Conservation (phyloP, 1,139 yeast species). For the Eremothecium sinecaudum region DNA sequence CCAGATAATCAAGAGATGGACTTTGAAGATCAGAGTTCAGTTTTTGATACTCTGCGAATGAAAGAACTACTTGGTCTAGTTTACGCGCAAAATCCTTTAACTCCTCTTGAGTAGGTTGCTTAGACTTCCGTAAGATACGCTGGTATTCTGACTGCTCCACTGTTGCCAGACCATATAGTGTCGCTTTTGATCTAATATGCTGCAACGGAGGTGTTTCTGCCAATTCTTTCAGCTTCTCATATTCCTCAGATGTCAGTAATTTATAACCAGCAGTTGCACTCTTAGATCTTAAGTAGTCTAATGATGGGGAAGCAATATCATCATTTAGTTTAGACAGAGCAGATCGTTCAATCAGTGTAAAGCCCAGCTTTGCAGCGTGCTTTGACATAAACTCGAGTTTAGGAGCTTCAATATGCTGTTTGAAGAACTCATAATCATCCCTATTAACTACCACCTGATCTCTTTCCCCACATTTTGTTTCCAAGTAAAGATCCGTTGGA, state of each 20-base stretch:
- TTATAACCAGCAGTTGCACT: constrained; percentile 25
- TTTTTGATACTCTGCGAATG: constrained; percentile 1
- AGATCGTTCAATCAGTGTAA: neutral
- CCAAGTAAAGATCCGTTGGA: constrained; percentile 22
- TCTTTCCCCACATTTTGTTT: constrained; percentile 28
- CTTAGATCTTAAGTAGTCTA: constrained; percentile 21
- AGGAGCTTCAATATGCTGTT: constrained; percentile 7
- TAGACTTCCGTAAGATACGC: neutral
- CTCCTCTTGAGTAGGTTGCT: constrained; percentile 4
- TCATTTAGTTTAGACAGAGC: constrained; percentile 5
- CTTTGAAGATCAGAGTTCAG: neutral
- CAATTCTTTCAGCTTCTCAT: constrained; percentile 23
- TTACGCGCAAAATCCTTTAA: constrained; percentile 3
- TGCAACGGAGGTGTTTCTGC: constrained; percentile 24
- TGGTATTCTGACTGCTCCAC: constrained; percentile 13
- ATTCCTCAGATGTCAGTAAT: constrained; percentile 27
- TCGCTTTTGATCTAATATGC: neutral
- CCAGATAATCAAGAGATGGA: constrained; percentile 9
- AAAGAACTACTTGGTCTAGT: neutral
- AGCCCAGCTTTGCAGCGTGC: constrained; percentile 1
- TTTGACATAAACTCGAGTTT: neutral
- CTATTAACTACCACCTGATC: constrained; percentile 20
- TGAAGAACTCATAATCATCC: constrained; percentile 19
- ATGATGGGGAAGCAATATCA: constrained; percentile 20
- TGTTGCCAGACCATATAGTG: neutral